A percentile compares a stretch with the other conserved stretches of the same genome.
These are phyloP conservation scores for Yamadazyma diospyri DNA, from an alignment of 1,139 yeast genomes.

Conservation along the genomic window DNA sequence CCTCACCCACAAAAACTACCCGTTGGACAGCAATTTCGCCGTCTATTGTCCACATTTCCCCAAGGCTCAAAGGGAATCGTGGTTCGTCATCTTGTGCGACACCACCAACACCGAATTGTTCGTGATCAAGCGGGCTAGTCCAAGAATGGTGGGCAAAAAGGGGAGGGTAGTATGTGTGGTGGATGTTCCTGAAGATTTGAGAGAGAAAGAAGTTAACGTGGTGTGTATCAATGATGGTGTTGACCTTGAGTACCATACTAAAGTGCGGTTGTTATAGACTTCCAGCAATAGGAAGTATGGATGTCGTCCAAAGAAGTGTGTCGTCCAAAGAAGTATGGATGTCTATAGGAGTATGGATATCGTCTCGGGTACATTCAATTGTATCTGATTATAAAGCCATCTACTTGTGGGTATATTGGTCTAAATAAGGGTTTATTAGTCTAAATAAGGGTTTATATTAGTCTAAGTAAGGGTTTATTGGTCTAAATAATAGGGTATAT, in stretches of 20 bases:
- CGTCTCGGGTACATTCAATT: too few species aligned
- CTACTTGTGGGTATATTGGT: too few species aligned
- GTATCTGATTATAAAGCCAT: too few species aligned
- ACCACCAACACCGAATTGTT: constrained; percentile 43
- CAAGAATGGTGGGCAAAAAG: constrained; percentile 42
- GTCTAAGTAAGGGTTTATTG: too few species aligned
- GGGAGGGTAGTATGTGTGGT: constrained; percentile 44
- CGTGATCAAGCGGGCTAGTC: constrained; percentile 66
- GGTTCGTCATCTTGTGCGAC: constrained; percentile 75
- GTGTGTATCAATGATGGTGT: constrained; percentile 65
- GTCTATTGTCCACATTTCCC: constrained; percentile 82
- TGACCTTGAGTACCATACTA: constrained; percentile 40
- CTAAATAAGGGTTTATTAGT: too few species aligned
- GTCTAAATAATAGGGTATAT: too few species aligned
- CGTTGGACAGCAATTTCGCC: constrained; percentile 56
- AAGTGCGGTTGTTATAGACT: constrained; percentile 8
- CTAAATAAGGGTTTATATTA: too few species aligned
- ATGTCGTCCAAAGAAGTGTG: too few species aligned
- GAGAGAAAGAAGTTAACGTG: constrained; percentile 43
- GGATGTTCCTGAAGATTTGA: constrained; percentile 47
- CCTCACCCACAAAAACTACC: constrained; percentile 51
- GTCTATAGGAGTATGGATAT: too few species aligned
- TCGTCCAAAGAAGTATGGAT: too few species aligned
- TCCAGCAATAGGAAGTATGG: too few species aligned
- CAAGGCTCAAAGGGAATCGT: constrained; percentile 87